phyloP scores from a whole-genome alignment of 148 eudicot species.

The Chenopodium formosanum region DNA sequence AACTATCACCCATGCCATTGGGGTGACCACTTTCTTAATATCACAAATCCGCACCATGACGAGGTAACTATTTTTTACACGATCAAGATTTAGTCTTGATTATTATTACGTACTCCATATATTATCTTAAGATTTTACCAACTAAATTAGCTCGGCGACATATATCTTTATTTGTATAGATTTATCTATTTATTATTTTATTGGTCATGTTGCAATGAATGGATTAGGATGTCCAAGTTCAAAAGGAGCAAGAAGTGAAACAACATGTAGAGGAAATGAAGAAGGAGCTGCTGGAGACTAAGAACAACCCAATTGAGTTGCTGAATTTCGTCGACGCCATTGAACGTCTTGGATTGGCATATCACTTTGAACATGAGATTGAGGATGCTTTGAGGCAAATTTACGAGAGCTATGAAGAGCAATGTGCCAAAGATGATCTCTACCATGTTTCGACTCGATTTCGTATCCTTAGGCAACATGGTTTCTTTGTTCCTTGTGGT shows the following conservation, averaged over 20 bases:
- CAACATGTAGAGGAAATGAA: slow-evolving; percentile 32
- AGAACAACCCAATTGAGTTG: slow-evolving; percentile 14
- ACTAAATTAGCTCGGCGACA: no score
- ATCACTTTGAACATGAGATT: slow-evolving; percentile 49
- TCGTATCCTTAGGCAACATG: slow-evolving; percentile 34
- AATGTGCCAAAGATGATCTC: slow-evolving; percentile 27
- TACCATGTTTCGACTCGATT: slow-evolving; percentile 36
- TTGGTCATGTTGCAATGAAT: no score
- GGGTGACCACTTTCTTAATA: slow-evolving; percentile 29
- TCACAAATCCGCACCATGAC: slow-evolving; percentile 10
- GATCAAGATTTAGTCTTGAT: not conserved
- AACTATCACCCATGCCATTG: slow-evolving; percentile 29
- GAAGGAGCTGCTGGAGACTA: slow-evolving; percentile 18
- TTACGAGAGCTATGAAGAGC: not conserved
- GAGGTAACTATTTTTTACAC: not conserved
- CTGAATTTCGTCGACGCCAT: slow-evolving; percentile 39
- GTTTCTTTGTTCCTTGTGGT: slow-evolving; percentile 27
- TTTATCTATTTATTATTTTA: no score
- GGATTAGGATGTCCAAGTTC: slow-evolving; percentile 6
- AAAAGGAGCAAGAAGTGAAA: slow-evolving; percentile 21
- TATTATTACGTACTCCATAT: not conserved
- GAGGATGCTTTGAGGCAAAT: slow-evolving; percentile 26
- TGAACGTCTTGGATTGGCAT: slow-evolving; percentile 49
- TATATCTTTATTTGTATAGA: no score
- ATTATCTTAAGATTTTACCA: no score